Evolutionary conservation across 208 protist species (phyloP), one percentile per base, ranked within the genome.

Genomic region (Trypanosoma mega): DNA sequence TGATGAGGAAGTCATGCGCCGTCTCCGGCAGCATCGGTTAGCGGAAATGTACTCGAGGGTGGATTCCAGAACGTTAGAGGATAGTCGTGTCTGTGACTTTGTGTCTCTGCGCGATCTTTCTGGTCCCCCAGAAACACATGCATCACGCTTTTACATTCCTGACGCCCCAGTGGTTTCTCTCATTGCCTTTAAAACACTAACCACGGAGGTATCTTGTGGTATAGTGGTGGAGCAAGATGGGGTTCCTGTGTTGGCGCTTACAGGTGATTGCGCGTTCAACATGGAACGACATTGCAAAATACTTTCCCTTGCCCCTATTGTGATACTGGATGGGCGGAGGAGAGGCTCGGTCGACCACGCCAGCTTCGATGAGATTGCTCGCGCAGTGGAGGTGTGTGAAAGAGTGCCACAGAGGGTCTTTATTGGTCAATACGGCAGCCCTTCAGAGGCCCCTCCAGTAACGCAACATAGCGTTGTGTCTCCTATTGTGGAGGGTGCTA

Each of bases 381-480:
- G 41, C 14, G 50, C 63, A 16, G 58, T 56, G n/a, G 37, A 63
- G 34, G 26, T 16, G 8, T 75, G 49, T 37, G 41, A 36, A 3
- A 30, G 26, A 16, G 4, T 24, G 18, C 62, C 56, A 5, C 45
- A 30, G 39, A 18, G 41, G 12, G 57, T 67, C 14, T 68, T 75
- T 43, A 64, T 75, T 53, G 69, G 62, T 27, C 69, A 75, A 9
- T 75, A 75, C 31, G 69, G 69, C 16, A 24, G 34, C 5, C 53
- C 63, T 5, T 56, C 26, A 18, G 62, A 70, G 20, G 69, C 69
- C 11, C 69, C 69, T 20, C 47, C 50, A 29, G 49, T 62, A 2
- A 45, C 37, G 24, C 30, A 36, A n/a, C 54, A 34, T 29, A 23
- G 33, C 23, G 44, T 44, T 12, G 63, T 62, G 18, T 36, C 24